A percentile compares a stretch with the other conserved stretches of the same genome.
Evolutionary conservation across 306 rosid genomes (phyloP).

Genomic region (Prinsepia uniflora): DNA sequence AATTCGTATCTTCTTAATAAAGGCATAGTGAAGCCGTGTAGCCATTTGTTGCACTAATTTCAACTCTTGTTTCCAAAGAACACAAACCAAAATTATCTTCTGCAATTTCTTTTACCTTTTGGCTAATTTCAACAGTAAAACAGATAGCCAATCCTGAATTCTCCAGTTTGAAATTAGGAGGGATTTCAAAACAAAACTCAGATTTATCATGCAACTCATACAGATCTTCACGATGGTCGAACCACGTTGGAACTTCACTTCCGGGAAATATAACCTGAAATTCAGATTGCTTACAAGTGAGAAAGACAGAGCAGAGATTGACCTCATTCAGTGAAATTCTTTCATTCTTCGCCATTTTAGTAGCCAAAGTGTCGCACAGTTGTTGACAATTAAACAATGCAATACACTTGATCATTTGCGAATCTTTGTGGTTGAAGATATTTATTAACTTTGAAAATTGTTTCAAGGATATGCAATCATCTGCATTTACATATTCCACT

Average conservation of each 20-base stretch:
- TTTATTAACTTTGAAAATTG: not conserved
- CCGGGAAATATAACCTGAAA: not conserved
- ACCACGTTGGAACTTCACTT: slow-evolving; percentile 2
- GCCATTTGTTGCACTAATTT: no score
- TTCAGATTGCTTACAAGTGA: not conserved
- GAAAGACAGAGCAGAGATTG: not conserved
- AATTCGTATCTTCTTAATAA: no score
- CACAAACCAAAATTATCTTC: no score
- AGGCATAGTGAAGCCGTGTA: no score
- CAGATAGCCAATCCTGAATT: not conserved
- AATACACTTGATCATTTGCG: not conserved
- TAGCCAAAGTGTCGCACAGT: not conserved
- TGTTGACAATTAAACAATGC: not conserved
- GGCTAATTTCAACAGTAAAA: not conserved
- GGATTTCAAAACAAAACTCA: not conserved
- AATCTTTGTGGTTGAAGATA: not conserved
- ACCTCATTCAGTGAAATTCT: not conserved
- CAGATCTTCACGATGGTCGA: not conserved
- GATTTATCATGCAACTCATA: no score
- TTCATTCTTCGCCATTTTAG: not conserved
- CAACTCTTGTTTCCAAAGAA: no score
- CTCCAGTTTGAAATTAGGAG: not conserved
- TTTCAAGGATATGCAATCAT: not conserved
- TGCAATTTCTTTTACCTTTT: not conserved
- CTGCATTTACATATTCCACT: not conserved